Base-by-base conservation (phyloP, 2,329 filamentous ascomycete species). In the Sporothrix luriei region DNA sequence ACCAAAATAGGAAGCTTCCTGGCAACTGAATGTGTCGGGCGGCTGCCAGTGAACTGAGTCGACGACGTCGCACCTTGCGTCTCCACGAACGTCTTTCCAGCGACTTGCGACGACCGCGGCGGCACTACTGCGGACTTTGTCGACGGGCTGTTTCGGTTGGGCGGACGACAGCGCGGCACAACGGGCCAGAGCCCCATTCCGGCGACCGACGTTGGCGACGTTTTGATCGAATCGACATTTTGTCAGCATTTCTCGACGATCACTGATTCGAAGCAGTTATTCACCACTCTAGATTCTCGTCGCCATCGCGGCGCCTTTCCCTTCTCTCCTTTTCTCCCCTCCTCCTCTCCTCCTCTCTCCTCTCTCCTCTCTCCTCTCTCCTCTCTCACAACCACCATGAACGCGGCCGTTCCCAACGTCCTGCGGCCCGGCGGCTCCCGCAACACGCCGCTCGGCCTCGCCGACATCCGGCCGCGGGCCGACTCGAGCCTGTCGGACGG, bases 371-470 rank as follows among this genome's bases (percentile, higher is more conserved):
- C 64, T 14, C 49, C 64, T 6, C 26, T 3, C 24, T 1, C 6
- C 24, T 1, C 48, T 16, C 38, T 57, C 46, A 24, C 55, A 19
- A 11, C 6, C 43, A 38, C 49, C 24, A 21, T 75, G 74, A 74
- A 73, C 62, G 82, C 80, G 69, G 77, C 81, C 73, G 84, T 88
- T 71, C 86, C 85, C 75, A 87, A 86, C 79, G 81, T 86, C 69
- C 82, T 88, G 72, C 85, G 88, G 77, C 86, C 86, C 49, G 86
- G 86, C 69, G 84, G 84, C 74, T 89, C 68, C 91, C 92, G 74
- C 21, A 94, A 95, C 78, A 97, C 94, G 10, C 94, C 94, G 2
- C 85, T 98, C 43, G 95, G 93, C 19, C 86, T 98, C 55, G 92
- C 93, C 71, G 94, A 98, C 79, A 97, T 98, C 78, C 87, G 94